Percentiles rank a stretch among this genome's conserved stretches.
Conservation (phyloP, 768 basidiomycete species). For the Piloderma croceum region DNA sequence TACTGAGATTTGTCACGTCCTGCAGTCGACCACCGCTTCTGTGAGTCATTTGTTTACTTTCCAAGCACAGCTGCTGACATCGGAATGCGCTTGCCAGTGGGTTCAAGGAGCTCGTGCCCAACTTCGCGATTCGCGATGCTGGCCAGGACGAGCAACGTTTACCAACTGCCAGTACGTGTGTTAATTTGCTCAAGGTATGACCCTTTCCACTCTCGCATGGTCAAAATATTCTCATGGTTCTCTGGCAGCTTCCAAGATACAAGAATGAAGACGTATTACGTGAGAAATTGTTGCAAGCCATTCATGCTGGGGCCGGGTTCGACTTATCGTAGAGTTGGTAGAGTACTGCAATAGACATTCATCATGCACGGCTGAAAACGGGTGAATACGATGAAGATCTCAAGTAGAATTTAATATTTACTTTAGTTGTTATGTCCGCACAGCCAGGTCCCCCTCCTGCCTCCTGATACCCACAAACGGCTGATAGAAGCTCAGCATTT, state of each 20-base stretch:
- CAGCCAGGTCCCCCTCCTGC: too few relatives aligned
- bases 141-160: constrained; percentile 66
- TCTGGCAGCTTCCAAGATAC: constrained; percentile 31
- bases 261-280: constrained; percentile 30
- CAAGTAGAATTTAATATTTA: too few relatives aligned
- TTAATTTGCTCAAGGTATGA: constrained; percentile 82
- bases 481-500: too few relatives aligned
- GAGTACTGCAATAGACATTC: too few relatives aligned
- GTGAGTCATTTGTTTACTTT: constrained; percentile 34
- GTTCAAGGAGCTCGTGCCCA: constrained; percentile 82
- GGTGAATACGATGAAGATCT: too few relatives aligned
- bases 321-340: constrained; percentile 44
- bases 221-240: neutral
- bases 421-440: too few relatives aligned
- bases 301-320: constrained; percentile 44
- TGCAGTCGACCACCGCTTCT: constrained; percentile 85
- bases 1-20: constrained; percentile 90
- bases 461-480: too few relatives aligned
- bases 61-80: neutral
- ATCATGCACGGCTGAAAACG: too few relatives aligned
- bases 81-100: constrained; percentile 42
- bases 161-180: constrained; percentile 80
- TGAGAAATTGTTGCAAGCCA: constrained; percentile 41
- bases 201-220: neutral
- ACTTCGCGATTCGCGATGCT: constrained; percentile 83